These are phyloP conservation scores for Pleurotus giganteus DNA, from an alignment of 768 basidiomycete genomes.

Conservation along the genomic window DNA sequence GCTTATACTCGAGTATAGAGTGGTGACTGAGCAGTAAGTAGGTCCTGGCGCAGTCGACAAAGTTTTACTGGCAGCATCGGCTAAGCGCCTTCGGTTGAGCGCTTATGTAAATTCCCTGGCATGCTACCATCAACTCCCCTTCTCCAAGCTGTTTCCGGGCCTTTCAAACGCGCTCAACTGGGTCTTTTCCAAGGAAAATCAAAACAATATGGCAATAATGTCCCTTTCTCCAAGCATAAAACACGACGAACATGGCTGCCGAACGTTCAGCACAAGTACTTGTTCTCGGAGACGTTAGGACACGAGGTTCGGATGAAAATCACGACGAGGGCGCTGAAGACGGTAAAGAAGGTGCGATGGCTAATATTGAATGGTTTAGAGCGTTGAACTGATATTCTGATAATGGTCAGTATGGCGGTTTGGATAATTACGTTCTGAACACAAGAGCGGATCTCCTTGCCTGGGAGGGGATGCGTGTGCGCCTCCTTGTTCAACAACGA, in stretches of 20 bases:
- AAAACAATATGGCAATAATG: slow-evolving; percentile 83
- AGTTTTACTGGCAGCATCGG: no score
- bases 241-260: slow-evolving; percentile 87
- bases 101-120: not conserved
- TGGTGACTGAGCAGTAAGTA: no score
- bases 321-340: slow-evolving; percentile 73
- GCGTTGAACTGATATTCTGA: not conserved
- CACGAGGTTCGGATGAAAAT: slow-evolving; percentile 62
- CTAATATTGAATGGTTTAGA: not conserved
- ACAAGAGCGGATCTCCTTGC: slow-evolving; percentile 39
- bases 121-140: slow-evolving; percentile 5
- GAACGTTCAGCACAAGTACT: slow-evolving; percentile 76
- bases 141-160: slow-evolving; percentile 42
- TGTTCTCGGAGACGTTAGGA: slow-evolving; percentile 66
- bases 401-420: slow-evolving; percentile 53
- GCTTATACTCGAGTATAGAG: no score
- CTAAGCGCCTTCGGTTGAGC: no score
- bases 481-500: slow-evolving; percentile 31
- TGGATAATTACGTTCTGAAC: slow-evolving; percentile 65
- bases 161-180: slow-evolving; percentile 77
- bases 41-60: no score
- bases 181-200: slow-evolving; percentile 84
- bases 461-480: slow-evolving; percentile 47
- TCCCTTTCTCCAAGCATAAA: slow-evolving; percentile 86
- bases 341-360: slow-evolving; percentile 77